phyloP scores from a whole-genome alignment of 2,329 filamentous ascomycete genomes.

The Apiospora saccharicola region DNA sequence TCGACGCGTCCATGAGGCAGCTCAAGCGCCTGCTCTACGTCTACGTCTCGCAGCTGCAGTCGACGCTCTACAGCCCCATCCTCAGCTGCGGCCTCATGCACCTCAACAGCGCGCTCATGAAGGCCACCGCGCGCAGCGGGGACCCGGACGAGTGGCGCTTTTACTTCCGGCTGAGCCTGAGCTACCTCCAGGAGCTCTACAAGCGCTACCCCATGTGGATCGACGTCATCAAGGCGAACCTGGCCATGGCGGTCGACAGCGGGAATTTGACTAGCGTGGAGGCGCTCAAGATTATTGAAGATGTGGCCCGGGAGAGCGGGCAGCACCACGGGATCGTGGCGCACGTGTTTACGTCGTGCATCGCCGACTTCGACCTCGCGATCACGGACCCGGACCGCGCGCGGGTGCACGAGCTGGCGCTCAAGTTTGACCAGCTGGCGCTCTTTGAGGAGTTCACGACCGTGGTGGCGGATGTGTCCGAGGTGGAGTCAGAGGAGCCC shows the following conservation, averaged over 20 bases:
- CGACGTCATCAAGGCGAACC: neutral
- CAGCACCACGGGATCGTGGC: neutral
- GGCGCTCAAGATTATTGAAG: neutral
- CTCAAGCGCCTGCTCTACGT: conserved; percentile 3
- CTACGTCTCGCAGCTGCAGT: conserved; percentile 1
- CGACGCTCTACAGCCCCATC: conserved; percentile 2
- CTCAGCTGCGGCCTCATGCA: neutral
- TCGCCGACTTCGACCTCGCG: conserved; percentile 4
- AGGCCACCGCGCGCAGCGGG: neutral
- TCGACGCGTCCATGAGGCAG: conserved; percentile 17
- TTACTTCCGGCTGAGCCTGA: conserved; percentile 11
- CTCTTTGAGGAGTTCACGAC: neutral
- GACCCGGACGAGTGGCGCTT: conserved; percentile 9
- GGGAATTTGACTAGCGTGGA: neutral
- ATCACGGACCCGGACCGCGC: neutral
- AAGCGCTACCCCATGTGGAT: neutral
- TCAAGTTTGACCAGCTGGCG: conserved; percentile 3
- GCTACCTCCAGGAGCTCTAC: neutral
- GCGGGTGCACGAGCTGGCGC: neutral
- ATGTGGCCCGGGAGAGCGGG: neutral
- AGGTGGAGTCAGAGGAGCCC: neutral
- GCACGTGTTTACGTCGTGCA: conserved; percentile 3
- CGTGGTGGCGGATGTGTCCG: neutral
- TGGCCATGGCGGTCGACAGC: conserved; percentile 14
- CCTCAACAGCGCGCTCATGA: neutral